These are phyloP conservation scores for Endoconidiophora laricicola DNA, from an alignment of 2,329 filamentous ascomycete species.

Conservation along the genomic window DNA sequence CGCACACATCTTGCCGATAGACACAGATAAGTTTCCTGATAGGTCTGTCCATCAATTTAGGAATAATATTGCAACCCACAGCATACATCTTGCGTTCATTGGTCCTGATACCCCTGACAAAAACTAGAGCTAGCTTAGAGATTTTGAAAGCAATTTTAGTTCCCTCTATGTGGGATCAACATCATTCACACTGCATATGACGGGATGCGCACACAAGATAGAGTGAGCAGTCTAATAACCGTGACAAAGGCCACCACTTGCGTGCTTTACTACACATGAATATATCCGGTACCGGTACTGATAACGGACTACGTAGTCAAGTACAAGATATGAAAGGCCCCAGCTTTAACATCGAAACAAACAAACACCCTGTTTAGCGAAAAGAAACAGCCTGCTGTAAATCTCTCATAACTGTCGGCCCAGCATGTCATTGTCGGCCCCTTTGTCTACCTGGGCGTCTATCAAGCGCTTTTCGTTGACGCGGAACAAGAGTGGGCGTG, in stretches of 20 bases:
- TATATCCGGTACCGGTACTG: background rate
- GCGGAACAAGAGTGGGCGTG: background rate
- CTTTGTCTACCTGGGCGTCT: background rate
- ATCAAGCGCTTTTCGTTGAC: conserved; percentile 4
- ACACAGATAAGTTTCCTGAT: too few species aligned
- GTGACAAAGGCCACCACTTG: too few species aligned
- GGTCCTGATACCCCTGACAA: too few species aligned
- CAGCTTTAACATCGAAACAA: background rate
- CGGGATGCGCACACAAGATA: background rate
- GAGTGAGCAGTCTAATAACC: too few species aligned
- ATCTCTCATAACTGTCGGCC: background rate
- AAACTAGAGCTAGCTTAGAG: too few species aligned
- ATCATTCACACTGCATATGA: conserved; percentile 1
- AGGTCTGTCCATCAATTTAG: background rate
- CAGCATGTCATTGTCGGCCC: background rate
- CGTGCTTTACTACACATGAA: background rate
- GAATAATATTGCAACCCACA: background rate
- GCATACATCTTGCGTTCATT: background rate
- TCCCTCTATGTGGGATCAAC: background rate
- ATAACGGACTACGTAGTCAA: background rate
- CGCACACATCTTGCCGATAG: too few species aligned
- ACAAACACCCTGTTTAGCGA: background rate
- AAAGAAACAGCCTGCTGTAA: background rate
- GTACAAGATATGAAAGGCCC: background rate
- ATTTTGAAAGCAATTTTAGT: too few species aligned